phyloP scores from a whole-genome alignment of 129 eudicot genomes.

The Ambrosia artemisiifolia region DNA sequence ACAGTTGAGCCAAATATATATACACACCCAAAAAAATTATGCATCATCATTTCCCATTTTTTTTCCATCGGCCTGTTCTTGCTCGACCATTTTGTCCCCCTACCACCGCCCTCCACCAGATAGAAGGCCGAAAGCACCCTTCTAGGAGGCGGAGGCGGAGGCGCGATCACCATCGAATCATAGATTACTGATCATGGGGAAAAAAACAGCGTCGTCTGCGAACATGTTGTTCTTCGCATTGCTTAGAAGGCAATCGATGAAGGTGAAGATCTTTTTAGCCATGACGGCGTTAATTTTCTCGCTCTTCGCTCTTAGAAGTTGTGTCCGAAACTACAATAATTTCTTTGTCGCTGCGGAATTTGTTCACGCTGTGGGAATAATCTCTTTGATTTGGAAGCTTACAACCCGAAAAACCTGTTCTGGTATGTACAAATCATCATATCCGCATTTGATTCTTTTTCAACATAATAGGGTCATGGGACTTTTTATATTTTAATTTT shows the following conservation, averaged over 20 bases:
- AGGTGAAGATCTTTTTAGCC: constrained; percentile 57
- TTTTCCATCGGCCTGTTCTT: constrained; percentile 2
- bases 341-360: constrained; percentile 68
- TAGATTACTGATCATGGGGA: constrained; percentile 45
- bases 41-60: background rate
- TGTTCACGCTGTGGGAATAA: constrained; percentile 65
- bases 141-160: constrained; percentile 42
- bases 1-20: constrained; percentile 4
- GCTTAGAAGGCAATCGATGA: constrained; percentile 61
- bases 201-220: constrained; percentile 54
- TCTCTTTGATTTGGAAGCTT: constrained; percentile 73
- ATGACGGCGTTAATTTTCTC: constrained; percentile 32
- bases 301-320: constrained; percentile 44
- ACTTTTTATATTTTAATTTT: no score
- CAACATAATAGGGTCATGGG: no score
- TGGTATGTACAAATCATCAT: constrained; percentile 30
- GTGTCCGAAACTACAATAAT: constrained; percentile 47
- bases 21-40: background rate
- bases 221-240: constrained; percentile 51
- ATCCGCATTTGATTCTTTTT: background rate
- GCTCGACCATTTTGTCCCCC: constrained; percentile 16
- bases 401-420: constrained; percentile 67
- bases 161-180: constrained; percentile 8
- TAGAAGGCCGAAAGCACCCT: constrained; percentile 12
- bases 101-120: constrained; percentile 30